These are phyloP conservation scores for Lactarius hatsudake DNA, from an alignment of 768 basidiomycete species.

Conservation along the genomic window DNA sequence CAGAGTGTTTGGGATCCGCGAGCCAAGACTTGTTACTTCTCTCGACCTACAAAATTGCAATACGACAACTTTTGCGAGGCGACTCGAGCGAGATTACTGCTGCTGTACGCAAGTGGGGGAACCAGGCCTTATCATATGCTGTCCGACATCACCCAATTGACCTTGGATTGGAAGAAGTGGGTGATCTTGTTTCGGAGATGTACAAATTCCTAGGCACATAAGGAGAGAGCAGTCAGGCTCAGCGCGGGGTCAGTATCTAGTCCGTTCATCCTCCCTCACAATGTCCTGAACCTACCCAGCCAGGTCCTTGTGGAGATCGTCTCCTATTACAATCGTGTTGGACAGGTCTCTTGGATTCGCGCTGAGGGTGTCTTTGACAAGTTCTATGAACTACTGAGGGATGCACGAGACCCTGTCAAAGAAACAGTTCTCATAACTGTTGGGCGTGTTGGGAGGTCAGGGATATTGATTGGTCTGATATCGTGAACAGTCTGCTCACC, in stretches of 20 bases:
- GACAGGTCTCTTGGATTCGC: constrained; percentile 14
- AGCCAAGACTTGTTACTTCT: constrained; percentile 28
- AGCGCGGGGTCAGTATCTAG: constrained; percentile 26
- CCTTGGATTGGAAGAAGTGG: constrained; percentile 25
- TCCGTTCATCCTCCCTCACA: background rate
- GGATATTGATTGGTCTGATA: constrained; percentile 16
- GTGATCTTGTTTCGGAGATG: constrained; percentile 6
- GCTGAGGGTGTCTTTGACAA: constrained; percentile 26
- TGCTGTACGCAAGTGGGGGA: constrained; percentile 45
- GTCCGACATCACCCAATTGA: constrained; percentile 43
- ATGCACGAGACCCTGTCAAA: constrained; percentile 41
- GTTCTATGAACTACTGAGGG: constrained; percentile 25
- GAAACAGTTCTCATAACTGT: constrained; percentile 66
- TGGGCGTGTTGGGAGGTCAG: constrained; percentile 51
- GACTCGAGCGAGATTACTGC: constrained; percentile 45
- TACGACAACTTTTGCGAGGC: constrained; percentile 47
- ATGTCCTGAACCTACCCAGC: constrained; percentile 6
- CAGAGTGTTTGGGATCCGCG: constrained; percentile 14
- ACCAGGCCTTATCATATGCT: constrained; percentile 40
- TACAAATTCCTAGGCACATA: constrained; percentile 14
- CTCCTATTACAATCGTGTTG: constrained; percentile 23
- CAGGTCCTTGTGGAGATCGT: constrained; percentile 26
- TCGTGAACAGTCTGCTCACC: background rate
- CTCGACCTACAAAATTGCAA: constrained; percentile 37
- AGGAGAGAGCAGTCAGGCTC: constrained; percentile 25